phyloP scores from a whole-genome alignment of 2,329 filamentous ascomycete genomes.

The Metarhizium album region DNA sequence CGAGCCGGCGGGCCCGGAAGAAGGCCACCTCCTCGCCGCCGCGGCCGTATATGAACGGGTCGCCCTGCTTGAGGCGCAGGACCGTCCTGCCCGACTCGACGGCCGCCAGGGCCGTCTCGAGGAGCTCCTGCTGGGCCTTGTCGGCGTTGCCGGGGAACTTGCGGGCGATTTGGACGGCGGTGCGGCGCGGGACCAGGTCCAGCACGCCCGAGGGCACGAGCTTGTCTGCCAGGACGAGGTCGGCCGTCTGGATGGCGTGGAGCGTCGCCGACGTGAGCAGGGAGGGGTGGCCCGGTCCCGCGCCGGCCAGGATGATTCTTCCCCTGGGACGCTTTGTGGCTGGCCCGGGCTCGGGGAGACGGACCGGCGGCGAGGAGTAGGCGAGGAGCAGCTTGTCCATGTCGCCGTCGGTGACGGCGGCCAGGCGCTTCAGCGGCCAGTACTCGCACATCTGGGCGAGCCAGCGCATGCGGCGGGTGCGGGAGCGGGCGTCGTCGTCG shows the following conservation, averaged over 20 bases:
- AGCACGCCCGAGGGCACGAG: constrained; percentile 77
- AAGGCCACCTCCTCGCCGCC: constrained; percentile 87
- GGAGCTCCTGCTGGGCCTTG: constrained; percentile 79
- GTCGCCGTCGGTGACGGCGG: constrained; percentile 68
- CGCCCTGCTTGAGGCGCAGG: constrained; percentile 86
- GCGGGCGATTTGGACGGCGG: constrained; percentile 80
- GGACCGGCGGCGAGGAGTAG: constrained; percentile 37
- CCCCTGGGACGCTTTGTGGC: too few species aligned
- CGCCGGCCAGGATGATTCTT: constrained; percentile 78
- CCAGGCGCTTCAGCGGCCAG: constrained; percentile 81
- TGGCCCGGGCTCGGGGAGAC: constrained; percentile 28
- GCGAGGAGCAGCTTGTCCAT: constrained; percentile 65
- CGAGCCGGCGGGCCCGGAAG: constrained; percentile 63
- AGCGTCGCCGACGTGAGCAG: constrained; percentile 76
- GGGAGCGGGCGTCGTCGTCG: constrained; percentile 65
- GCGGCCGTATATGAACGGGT: constrained; percentile 91
- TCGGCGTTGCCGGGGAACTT: constrained; percentile 98
- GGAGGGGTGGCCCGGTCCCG: constrained; percentile 85
- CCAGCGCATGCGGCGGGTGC: constrained; percentile 82
- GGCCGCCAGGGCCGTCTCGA: constrained; percentile 64
- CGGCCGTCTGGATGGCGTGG: constrained; percentile 63
- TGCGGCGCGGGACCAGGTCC: constrained; percentile 80
- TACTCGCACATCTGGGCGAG: constrained; percentile 95
- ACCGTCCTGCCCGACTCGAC: constrained; percentile 61
- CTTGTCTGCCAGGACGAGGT: constrained; percentile 77